These are phyloP conservation scores for Detonula confervacea DNA, from an alignment of 352 stramenopile species.

Conservation along the genomic window DNA sequence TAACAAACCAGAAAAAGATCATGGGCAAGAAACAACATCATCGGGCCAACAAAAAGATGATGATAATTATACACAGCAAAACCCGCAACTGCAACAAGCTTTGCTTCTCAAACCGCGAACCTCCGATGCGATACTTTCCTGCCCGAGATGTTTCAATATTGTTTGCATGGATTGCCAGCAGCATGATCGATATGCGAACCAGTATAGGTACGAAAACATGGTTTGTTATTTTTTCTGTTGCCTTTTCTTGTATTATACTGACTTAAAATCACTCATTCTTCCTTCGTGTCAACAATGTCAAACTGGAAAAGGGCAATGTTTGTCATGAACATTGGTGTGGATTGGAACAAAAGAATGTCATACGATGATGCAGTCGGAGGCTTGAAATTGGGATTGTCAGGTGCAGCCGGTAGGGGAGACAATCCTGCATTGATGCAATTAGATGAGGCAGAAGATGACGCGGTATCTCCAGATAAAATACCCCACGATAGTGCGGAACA, in stretches of 20 bases:
- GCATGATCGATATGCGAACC: constrained; percentile 80
- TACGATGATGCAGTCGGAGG: constrained; percentile 63
- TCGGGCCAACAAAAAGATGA: neutral
- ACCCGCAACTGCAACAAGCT: constrained; percentile 29
- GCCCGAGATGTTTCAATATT: constrained; percentile 84
- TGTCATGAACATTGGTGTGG: constrained; percentile 84
- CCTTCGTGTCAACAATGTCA: no score
- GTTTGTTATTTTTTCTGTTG: no score
- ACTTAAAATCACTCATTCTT: no score
- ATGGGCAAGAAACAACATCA: constrained; percentile 6
- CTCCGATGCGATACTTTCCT: constrained; percentile 78
- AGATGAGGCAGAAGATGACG: constrained; percentile 18
- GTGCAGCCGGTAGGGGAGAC: neutral
- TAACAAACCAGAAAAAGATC: constrained; percentile 1
- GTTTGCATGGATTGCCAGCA: constrained; percentile 87
- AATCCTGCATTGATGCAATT: constrained; percentile 7
- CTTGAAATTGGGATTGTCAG: constrained; percentile 44
- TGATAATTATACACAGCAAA: constrained; percentile 6
- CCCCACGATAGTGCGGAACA: constrained; percentile 28
- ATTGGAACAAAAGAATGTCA: constrained; percentile 70
- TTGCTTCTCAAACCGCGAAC: constrained; percentile 58
- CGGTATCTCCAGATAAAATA: constrained; percentile 42
- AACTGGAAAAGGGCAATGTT: constrained; percentile 87
- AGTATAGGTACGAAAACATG: no score
- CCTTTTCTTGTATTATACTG: no score